Evolutionary conservation across 306 rosid genomes (phyloP).

Genomic region (Vicia sativa): DNA sequence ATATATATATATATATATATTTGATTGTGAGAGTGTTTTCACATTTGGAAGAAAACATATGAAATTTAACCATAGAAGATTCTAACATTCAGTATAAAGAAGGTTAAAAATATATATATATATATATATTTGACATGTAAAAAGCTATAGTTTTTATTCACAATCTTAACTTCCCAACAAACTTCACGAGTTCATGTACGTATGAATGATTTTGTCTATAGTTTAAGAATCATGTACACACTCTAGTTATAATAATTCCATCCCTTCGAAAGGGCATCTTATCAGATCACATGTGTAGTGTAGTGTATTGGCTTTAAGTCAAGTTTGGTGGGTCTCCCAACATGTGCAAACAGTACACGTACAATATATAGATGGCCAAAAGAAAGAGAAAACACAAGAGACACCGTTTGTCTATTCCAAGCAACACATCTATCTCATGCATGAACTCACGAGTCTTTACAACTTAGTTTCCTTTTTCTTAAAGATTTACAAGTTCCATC

Average conservation of each 20-base stretch:
- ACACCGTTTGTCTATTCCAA: conserved; percentile 22
- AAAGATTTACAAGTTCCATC: conserved; percentile 1
- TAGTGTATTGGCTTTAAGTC: conserved; percentile 34
- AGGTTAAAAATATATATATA: too few relatives aligned
- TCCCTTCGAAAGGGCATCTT: conserved; percentile 23
- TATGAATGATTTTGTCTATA: conserved; percentile 2
- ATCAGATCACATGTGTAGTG: conserved; percentile 46
- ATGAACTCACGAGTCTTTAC: conserved; percentile 10
- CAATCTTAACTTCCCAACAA: conserved; percentile 2
- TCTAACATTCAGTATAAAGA: too few relatives aligned
- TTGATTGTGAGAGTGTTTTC: too few relatives aligned
- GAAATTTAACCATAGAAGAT: too few relatives aligned
- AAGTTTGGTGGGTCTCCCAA: conserved; percentile 41
- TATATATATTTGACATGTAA: too few relatives aligned
- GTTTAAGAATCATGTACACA: conserved; percentile 30
- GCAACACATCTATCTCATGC: background rate
- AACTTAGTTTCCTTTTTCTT: background rate
- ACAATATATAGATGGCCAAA: background rate
- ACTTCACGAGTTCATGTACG: background rate
- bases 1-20: too few relatives aligned
- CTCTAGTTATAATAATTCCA: conserved; percentile 17
- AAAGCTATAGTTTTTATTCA: background rate
- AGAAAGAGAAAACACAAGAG: background rate
- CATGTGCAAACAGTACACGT: conserved; percentile 36
- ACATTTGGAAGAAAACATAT: too few relatives aligned